Percentiles rank a stretch among this genome's conserved stretches.
Evolutionary conservation across 495 filamentous ascomycete species (phyloP).

Genomic region (Xylaria cubensis): DNA sequence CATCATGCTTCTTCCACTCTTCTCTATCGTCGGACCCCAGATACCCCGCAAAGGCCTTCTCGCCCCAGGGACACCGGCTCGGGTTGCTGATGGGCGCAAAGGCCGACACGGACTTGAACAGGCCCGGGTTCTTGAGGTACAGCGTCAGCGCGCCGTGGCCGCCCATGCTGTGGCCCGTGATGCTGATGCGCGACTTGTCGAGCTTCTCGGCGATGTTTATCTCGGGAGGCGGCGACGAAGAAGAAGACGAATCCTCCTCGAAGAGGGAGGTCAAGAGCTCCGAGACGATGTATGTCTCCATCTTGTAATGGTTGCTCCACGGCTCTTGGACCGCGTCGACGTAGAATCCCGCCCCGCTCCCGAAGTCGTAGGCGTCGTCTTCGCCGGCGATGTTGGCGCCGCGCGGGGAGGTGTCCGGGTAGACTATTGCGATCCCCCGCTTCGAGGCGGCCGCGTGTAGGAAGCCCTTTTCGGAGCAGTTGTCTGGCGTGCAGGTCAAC

Average conservation of each 20-base stretch:
- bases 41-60: conserved; percentile 94
- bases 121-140: conserved; percentile 87
- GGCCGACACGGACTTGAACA: conserved; percentile 85
- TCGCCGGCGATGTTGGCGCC: conserved; percentile 81
- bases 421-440: conserved; percentile 84
- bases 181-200: conserved; percentile 71
- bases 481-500: conserved; percentile 93
- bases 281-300: conserved; percentile 87
- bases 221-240: conserved; percentile 39
- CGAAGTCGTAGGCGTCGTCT: conserved; percentile 88
- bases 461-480: conserved; percentile 96
- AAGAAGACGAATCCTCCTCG: no score
- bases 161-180: conserved; percentile 95
- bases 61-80: conserved; percentile 83
- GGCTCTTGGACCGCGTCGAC: conserved; percentile 82
- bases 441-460: conserved; percentile 82
- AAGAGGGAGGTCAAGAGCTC: conserved; percentile 85
- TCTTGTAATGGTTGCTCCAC: conserved; percentile 78
- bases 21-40: conserved; percentile 74
- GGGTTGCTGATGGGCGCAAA: conserved; percentile 95
- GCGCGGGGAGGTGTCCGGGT: conserved; percentile 92
- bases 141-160: conserved; percentile 93
- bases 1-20: conserved; percentile 87
- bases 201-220: conserved; percentile 49
- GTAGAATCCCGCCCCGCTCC: conserved; percentile 91